Evolutionary conservation across 441 rosid species (phyloP).

Genomic region (Capsella rubella): DNA sequence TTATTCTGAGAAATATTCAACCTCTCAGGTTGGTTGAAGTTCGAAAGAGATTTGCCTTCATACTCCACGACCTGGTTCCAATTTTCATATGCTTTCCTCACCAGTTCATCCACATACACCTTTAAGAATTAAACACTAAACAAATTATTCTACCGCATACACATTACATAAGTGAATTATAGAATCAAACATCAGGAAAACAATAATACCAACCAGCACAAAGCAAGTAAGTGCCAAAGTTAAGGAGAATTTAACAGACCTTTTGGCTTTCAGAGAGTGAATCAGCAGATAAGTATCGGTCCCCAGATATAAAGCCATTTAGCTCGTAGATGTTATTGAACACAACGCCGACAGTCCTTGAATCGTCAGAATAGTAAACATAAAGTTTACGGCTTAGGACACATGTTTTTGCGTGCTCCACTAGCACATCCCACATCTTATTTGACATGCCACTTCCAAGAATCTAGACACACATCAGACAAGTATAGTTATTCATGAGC

Average conservation of each 20-base stretch:
- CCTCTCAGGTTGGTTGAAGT: conserved; percentile 64
- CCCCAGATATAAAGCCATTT: conserved; percentile 81
- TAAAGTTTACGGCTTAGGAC: conserved; percentile 77
- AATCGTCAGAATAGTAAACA: conserved; percentile 78
- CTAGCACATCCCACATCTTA: conserved; percentile 96
- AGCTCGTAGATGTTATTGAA: conserved; percentile 84
- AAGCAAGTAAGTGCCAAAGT: background rate
- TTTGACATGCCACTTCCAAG: conserved; percentile 98
- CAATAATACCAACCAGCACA: background rate
- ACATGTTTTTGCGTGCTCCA: conserved; percentile 96
- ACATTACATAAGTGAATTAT: background rate
- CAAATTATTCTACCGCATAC: background rate
- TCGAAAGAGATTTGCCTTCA: conserved; percentile 79
- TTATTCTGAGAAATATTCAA: conserved; percentile 56
- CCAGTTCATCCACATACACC: conserved; percentile 83
- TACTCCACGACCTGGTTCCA: conserved; percentile 90
- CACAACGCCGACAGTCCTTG: conserved; percentile 73
- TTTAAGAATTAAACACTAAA: conserved; percentile 46
- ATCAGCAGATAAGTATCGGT: conserved; percentile 72
- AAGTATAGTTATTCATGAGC: conserved; percentile 11
- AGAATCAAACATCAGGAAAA: conserved; percentile 4
- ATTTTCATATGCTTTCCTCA: conserved; percentile 94
- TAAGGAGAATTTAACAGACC: conserved; percentile 53
- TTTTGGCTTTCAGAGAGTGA: conserved; percentile 85
- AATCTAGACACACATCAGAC: conserved; percentile 54